Conservation (phyloP, 2,329 filamentous ascomycete genomes). For the Davidsoniella neocaledoniae region DNA sequence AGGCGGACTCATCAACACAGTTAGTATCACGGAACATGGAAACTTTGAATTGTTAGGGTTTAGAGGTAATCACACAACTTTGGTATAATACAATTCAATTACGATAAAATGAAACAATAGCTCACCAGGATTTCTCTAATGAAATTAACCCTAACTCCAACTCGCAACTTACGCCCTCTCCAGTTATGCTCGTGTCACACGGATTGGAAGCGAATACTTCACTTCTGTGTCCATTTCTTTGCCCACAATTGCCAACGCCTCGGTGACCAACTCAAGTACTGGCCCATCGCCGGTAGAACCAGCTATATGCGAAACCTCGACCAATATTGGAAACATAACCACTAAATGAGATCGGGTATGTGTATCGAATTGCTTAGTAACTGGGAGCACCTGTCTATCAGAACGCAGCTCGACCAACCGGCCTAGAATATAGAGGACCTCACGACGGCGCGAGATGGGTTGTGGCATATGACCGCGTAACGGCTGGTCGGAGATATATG, state of each 20-base stretch:
- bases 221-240: slow-evolving; percentile 27
- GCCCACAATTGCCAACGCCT: slow-evolving; percentile 46
- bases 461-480: slow-evolving; percentile 79
- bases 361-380: slow-evolving; percentile 33
- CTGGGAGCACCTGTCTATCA: slow-evolving; percentile 52
- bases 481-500: slow-evolving; percentile 82
- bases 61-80: background rate
- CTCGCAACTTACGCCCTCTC: background rate
- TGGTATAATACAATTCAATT: background rate
- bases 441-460: slow-evolving; percentile 62
- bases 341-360: slow-evolving; percentile 58
- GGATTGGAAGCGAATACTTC: background rate
- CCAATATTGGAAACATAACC: slow-evolving; percentile 62
- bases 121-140: background rate
- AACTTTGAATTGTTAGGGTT: too few relatives aligned
- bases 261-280: slow-evolving; percentile 38
- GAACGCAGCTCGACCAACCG: slow-evolving; percentile 50
- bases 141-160: too few relatives aligned
- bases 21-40: background rate
- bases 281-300: slow-evolving; percentile 41
- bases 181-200: background rate
- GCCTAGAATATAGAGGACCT: slow-evolving; percentile 55
- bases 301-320: slow-evolving; percentile 43
- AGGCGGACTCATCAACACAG: background rate
- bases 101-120: too few relatives aligned